A percentile compares a stretch with the other conserved stretches of the same genome.
These are phyloP conservation scores for Prunus yedoensis DNA, from an alignment of 331 rosid genomes.

Conservation along the genomic window DNA sequence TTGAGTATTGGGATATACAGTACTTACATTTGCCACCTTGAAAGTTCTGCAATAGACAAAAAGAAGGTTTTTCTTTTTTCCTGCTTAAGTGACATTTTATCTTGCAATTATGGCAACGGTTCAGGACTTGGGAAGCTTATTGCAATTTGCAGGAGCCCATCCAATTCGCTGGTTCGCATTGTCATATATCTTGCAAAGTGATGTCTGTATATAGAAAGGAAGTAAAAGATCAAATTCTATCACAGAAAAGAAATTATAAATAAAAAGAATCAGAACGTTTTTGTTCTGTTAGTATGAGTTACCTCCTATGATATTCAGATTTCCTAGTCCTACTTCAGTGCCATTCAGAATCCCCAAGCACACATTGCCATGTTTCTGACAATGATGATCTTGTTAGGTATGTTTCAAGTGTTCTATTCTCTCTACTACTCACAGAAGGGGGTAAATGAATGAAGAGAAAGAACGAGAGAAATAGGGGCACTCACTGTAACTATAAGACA, in stretches of 20 bases:
- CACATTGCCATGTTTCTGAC: constrained; percentile 48
- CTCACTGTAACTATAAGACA: constrained; percentile 71
- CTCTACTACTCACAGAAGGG: neutral
- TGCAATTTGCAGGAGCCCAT: constrained; percentile 55
- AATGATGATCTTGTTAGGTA: constrained; percentile 18
- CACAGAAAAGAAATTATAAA: too few species aligned
- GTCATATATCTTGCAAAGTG: constrained; percentile 61
- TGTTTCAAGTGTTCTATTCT: constrained; percentile 1
- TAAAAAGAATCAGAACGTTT: neutral
- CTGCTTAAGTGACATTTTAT: neutral
- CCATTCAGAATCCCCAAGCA: constrained; percentile 73
- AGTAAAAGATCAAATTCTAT: too few species aligned
- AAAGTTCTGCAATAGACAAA: neutral
- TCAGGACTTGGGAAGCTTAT: constrained; percentile 29
- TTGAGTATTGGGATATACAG: constrained; percentile 5
- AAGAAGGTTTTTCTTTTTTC: neutral
- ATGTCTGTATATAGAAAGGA: constrained; percentile 41
- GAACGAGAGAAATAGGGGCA: neutral
- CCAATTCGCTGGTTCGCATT: constrained; percentile 61
- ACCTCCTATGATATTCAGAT: constrained; percentile 59
- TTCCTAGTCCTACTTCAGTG: constrained; percentile 36
- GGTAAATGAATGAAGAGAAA: too few species aligned
- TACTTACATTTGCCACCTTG: neutral
- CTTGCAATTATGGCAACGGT: neutral
- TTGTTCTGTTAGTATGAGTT: neutral